Evolutionary conservation across 1,284 basidiomycete genomes (phyloP), one percentile per base, ranked within the genome.

Genomic region (Pseudozyma flocculosa): DNA sequence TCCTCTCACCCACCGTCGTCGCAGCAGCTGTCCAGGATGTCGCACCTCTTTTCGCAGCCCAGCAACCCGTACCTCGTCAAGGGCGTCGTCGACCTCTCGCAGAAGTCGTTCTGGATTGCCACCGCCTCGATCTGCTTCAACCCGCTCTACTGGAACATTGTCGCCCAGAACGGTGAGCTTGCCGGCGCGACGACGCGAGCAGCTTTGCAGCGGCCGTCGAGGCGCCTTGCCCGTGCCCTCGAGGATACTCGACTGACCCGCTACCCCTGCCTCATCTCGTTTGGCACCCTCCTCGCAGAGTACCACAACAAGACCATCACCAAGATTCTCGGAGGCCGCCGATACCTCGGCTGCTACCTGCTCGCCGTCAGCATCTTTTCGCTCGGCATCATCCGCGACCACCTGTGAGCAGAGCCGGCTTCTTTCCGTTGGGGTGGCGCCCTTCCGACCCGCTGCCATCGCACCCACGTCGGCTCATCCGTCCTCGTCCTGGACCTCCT

Each of bases 91-190:
- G 73, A 76, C 44, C 40, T 72, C 14, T 57, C 56, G n/a, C 68
- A 65, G 38, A 60, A 54, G 19, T 61, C 64, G 37, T 49, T 76
- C 7, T 73, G 66, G 67, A 62, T 73, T 43, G 70, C 64, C 3
- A 60, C 62, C 11, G 70, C 54, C 24, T 63, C 59, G 48, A 68
- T 72, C 59, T 65, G 61, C 15, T 94, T 95, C 82, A 96, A 96
- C 75, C 93, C 93, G 0, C 85, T 86, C 2, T 93, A 89, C 68
- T 97, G 93, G 94, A 97, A 97, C 80, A 86, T 92, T 58, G 86
- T 93, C 32, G 93, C 93, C 23, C 87, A 87, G 54, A 92, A 94
- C 81, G 93, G 92, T 92, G 54, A 52, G 84, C 26, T 7, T 5
- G 11, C 26, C 7, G 26, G 7, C 24, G 30, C n/a, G 43, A n/a